Conservation (phyloP, 2,329 filamentous ascomycete genomes). For the Bertia moriformis region DNA sequence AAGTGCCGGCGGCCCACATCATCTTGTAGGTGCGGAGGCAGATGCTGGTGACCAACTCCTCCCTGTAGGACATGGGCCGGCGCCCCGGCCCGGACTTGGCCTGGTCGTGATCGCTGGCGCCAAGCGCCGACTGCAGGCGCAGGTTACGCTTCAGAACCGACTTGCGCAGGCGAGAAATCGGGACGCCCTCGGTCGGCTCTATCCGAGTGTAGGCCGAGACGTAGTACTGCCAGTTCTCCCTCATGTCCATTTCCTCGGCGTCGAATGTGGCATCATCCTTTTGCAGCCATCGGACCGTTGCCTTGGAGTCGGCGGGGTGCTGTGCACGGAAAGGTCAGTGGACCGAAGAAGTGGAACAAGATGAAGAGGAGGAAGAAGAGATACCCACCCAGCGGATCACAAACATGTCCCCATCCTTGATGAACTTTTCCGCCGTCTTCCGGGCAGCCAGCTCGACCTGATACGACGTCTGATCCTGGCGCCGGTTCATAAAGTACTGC, state of each 20-base stretch:
- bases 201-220: slow-evolving; percentile 81
- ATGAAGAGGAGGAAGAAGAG: no score
- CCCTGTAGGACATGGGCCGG: slow-evolving; percentile 24
- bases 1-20: slow-evolving; percentile 23
- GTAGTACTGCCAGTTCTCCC: slow-evolving; percentile 85
- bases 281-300: slow-evolving; percentile 58
- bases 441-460: slow-evolving; percentile 79
- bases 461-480: slow-evolving; percentile 73
- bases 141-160: slow-evolving; percentile 60
- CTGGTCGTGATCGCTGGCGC: slow-evolving; percentile 23
- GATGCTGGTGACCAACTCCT: slow-evolving; percentile 28
- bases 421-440: slow-evolving; percentile 80
- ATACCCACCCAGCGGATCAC: slow-evolving; percentile 74
- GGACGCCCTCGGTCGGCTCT: slow-evolving; percentile 72
- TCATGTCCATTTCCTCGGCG: slow-evolving; percentile 72
- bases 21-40: slow-evolving; percentile 30
- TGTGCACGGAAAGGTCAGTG: slow-evolving; percentile 24
- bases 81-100: slow-evolving; percentile 28
- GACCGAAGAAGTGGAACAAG: slow-evolving; percentile 33
- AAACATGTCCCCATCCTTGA: slow-evolving; percentile 87
- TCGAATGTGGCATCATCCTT: slow-evolving; percentile 67
- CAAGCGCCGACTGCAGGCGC: no score
- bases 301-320: slow-evolving; percentile 48
- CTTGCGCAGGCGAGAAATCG: slow-evolving; percentile 48
- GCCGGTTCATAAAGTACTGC: slow-evolving; percentile 69